These are phyloP conservation scores for Cubamyces lactineus DNA, from an alignment of 768 basidiomycete species.

Conservation along the genomic window DNA sequence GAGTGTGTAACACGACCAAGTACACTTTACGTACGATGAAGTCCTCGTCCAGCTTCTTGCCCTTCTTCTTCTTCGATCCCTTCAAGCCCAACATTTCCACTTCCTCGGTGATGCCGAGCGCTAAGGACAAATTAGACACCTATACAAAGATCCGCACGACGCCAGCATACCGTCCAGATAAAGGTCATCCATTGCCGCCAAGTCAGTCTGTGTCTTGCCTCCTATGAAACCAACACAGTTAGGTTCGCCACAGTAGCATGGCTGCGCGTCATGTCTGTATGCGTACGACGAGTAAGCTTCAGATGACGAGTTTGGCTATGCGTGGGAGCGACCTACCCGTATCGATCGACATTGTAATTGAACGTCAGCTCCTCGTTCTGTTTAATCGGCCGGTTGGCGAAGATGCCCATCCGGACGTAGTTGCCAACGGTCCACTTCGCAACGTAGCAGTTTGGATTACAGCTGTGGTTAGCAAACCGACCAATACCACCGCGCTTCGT, in stretches of 20 bases:
- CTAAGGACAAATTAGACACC: slow-evolving; percentile 43
- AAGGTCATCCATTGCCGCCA: slow-evolving; percentile 92
- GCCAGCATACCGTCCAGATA: slow-evolving; percentile 81
- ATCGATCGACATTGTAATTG: slow-evolving; percentile 99
- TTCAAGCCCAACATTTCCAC: slow-evolving; percentile 82
- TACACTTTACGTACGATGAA: slow-evolving; percentile 63
- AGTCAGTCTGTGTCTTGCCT: slow-evolving; percentile 97
- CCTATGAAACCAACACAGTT: slow-evolving; percentile 97
- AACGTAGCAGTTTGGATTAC: slow-evolving; percentile 96
- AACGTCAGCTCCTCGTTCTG: slow-evolving; percentile 92
- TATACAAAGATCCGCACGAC: not conserved
- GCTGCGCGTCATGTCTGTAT: slow-evolving; percentile 87
- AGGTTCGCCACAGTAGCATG: slow-evolving; percentile 92
- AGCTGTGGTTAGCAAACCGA: slow-evolving; percentile 97
- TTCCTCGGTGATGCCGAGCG: slow-evolving; percentile 93
- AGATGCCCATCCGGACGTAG: slow-evolving; percentile 96
- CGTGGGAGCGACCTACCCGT: slow-evolving; percentile 66
- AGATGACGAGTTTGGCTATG: not conserved
- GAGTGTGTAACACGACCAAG: not conserved
- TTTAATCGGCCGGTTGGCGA: slow-evolving; percentile 79
- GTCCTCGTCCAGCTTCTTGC: slow-evolving; percentile 94
- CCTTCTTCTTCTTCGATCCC: slow-evolving; percentile 86
- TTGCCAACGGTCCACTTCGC: slow-evolving; percentile 96
- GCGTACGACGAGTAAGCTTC: not conserved
- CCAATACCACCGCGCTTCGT: slow-evolving; percentile 97